Evolutionary conservation across 441 rosid genomes (phyloP).

Genomic region (Pelargonium fulgidum): DNA sequence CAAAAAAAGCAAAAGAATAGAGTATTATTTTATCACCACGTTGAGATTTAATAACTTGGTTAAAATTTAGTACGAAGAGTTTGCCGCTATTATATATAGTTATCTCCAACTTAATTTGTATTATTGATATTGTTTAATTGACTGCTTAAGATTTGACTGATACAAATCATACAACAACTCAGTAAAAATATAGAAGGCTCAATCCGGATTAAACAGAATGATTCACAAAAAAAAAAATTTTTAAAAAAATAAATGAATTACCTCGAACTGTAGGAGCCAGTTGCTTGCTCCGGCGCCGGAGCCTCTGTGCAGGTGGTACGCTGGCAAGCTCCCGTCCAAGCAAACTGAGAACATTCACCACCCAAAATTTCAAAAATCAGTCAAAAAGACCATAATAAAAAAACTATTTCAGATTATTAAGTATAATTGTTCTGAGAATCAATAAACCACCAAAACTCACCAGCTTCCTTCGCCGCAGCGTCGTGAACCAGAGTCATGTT

Average conservation of each 20-base stretch:
- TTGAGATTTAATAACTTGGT: too few species aligned
- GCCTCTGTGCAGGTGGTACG: slow-evolving; percentile 73
- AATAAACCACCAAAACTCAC: slow-evolving; percentile 26
- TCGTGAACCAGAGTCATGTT: slow-evolving; percentile 55
- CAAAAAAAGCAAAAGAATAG: too few species aligned
- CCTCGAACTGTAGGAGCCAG: slow-evolving; percentile 94
- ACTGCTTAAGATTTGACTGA: too few species aligned
- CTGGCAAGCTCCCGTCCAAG: slow-evolving; percentile 92
- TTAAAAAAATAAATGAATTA: slow-evolving; percentile 16
- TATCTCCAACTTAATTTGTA: too few species aligned
- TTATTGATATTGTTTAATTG: too few species aligned
- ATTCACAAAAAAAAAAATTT: not conserved
- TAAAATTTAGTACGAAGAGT: too few species aligned
- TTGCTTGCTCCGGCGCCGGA: slow-evolving; percentile 68
- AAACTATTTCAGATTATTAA: not conserved
- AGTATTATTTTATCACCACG: too few species aligned
- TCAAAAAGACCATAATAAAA: not conserved
- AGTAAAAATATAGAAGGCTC: too few species aligned
- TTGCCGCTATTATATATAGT: too few species aligned
- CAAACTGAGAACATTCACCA: slow-evolving; percentile 41
- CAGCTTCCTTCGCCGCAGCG: slow-evolving; percentile 52
- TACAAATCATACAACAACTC: too few species aligned
- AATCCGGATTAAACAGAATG: not conserved
- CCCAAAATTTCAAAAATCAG: not conserved
- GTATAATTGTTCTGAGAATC: not conserved